Evolutionary conservation across 495 filamentous ascomycete species (phyloP), one percentile per base, ranked within the genome.

Genomic region (Penicillium desertorum): DNA sequence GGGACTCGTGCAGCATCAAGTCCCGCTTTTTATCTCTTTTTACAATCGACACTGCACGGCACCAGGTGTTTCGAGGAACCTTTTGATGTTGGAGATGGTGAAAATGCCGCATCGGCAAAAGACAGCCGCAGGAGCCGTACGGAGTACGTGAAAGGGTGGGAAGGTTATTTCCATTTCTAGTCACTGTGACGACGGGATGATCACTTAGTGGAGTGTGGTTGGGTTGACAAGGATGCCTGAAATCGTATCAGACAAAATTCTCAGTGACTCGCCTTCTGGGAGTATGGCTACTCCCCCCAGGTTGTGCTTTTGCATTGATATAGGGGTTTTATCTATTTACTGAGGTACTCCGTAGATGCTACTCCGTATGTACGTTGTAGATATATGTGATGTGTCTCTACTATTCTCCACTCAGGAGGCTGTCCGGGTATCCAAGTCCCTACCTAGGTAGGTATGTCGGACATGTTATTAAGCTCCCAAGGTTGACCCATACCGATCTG

Each of bases 41-140:
- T 42, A 22, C n/a, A 32, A 29, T 45, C 3, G 17, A 43, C 45
- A 22, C 30, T 32, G 39, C 29, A 41, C 19, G 22, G 53, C 39
- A 25, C 30, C 16, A 47, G 43, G 44, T 55, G 47, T 14, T 45
- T 53, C 27, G 20, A n/a, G 25, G 19, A 27, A 52, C 1, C 22
- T 42, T 41, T 42, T 43, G 50, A 52, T 34, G 17, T 45, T 22
- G 14, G 29, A 30, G 5, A 48, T 36, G 23, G 27, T 17, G 8
- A 63, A 53, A 60, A 55, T 48, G 42, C 25, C 52, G 46, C 34
- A 51, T 52, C 49, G 58, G 56, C 49, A 59, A 61, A 43, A 14
- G 3, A 41, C 27, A 60, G 54, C 59, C 58, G 61, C 56, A 48
- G n/a, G 45, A 60, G 42, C 61, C 58, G 58, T 23, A 4, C n/a